These are phyloP conservation scores for Brassica incana DNA, from an alignment of 345 rosid genomes.

Conservation along the genomic window DNA sequence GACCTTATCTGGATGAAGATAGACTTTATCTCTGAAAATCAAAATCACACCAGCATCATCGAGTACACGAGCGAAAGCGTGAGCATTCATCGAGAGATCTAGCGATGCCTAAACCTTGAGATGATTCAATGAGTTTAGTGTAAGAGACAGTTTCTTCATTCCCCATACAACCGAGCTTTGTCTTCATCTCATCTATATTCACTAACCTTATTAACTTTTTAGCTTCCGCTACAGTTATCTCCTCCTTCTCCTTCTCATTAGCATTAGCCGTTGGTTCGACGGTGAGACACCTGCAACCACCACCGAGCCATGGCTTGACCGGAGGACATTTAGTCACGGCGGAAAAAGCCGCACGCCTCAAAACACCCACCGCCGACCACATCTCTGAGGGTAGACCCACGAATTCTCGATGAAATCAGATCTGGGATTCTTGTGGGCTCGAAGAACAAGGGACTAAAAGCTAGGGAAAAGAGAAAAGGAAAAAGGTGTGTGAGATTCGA, in stretches of 20 bases:
- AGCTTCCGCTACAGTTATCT: conserved; percentile 61
- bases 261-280: neutral
- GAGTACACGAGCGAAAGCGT: conserved; percentile 63
- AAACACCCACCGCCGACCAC: conserved; percentile 36
- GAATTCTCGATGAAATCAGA: conserved; percentile 2
- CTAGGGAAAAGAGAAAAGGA: neutral
- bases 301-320: conserved; percentile 22
- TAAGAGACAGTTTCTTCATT: conserved; percentile 66
- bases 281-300: conserved; percentile 24
- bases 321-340: conserved; percentile 11
- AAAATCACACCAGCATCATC: conserved; percentile 87
- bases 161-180: conserved; percentile 60
- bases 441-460: conserved; percentile 1
- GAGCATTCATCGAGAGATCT: conserved; percentile 71
- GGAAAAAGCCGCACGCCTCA: conserved; percentile 33
- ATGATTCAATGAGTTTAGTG: conserved; percentile 50
- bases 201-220: conserved; percentile 79
- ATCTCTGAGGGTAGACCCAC: conserved; percentile 22
- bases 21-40: conserved; percentile 76
- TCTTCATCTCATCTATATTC: conserved; percentile 71
- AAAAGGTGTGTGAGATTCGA: conserved; percentile 22
- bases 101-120: conserved; percentile 59
- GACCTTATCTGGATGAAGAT: conserved; percentile 89
- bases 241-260: conserved; percentile 6
- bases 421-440: conserved; percentile 12